A percentile compares a stretch with the other conserved stretches of the same genome.
Evolutionary conservation across 441 rosid species (phyloP).

Genomic region (Bruguiera hainesii): DNA sequence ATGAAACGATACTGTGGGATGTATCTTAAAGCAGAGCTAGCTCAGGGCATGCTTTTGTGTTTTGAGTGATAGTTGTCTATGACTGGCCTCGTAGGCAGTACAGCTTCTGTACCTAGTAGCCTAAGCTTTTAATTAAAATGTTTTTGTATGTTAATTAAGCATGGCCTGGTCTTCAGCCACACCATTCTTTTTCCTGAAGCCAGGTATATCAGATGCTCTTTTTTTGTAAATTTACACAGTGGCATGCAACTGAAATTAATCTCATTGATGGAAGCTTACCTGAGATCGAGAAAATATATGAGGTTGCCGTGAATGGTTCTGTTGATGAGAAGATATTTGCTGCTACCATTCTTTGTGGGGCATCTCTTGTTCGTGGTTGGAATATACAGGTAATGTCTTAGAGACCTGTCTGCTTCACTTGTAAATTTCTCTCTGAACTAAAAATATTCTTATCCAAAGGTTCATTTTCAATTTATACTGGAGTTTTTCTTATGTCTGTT

Average conservation of each 20-base stretch:
- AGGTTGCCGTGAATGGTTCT: slow-evolving; percentile 82
- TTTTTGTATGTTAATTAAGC: slow-evolving; percentile 1
- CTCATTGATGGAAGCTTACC: slow-evolving; percentile 98
- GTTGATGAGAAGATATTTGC: slow-evolving; percentile 93
- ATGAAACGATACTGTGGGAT: not conserved
- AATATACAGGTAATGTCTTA: slow-evolving; percentile 69
- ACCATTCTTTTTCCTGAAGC: slow-evolving; percentile 46
- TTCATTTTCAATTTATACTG: slow-evolving; percentile 10
- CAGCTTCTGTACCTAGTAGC: not conserved
- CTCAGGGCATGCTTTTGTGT: not conserved
- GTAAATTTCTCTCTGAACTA: not conserved
- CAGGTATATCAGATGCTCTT: slow-evolving; percentile 43
- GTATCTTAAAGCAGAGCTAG: not conserved
- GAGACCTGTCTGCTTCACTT: slow-evolving; percentile 1
- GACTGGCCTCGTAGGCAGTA: not conserved
- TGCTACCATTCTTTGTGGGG: slow-evolving; percentile 95
- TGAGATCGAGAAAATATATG: slow-evolving; percentile 93
- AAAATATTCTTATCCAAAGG: not conserved
- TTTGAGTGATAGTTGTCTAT: not conserved
- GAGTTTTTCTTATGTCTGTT: slow-evolving; percentile 23
- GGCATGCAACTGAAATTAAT: slow-evolving; percentile 62
- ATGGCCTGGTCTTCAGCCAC: slow-evolving; percentile 45
- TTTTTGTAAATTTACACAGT: slow-evolving; percentile 46
- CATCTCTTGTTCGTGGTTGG: slow-evolving; percentile 97
- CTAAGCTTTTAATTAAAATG: not conserved